Percentiles rank a stretch among this genome's conserved stretches.
Evolutionary conservation across 345 rosid genomes (phyloP).

Genomic region (Bruguiera gymnorhiza): DNA sequence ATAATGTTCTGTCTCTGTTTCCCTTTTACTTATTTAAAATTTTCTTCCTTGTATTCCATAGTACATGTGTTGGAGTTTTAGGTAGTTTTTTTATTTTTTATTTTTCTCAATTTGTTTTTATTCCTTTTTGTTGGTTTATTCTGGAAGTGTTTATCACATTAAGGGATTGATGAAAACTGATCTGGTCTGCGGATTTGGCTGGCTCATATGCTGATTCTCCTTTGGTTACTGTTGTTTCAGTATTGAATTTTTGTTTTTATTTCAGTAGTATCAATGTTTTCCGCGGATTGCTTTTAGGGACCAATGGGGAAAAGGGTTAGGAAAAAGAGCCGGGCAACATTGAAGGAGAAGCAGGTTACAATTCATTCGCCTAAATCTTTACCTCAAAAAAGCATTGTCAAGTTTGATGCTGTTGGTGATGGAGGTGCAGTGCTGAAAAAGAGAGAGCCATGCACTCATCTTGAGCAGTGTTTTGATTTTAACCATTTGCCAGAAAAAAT

Average conservation of each 20-base stretch:
- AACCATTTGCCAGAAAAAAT: conserved; percentile 57
- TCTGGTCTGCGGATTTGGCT: background rate
- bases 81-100: background rate
- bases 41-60: background rate
- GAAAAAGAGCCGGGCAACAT: conserved; percentile 61
- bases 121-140: background rate
- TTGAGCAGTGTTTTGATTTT: conserved; percentile 56
- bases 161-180: background rate
- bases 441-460: conserved; percentile 57
- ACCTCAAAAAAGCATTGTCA: conserved; percentile 33
- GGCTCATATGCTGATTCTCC: background rate
- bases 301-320: conserved; percentile 85
- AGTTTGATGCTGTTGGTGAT: conserved; percentile 29
- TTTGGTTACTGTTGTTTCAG: conserved; percentile 5
- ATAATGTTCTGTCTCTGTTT: background rate
- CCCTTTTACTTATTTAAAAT: background rate
- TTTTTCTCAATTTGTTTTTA: background rate
- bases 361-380: conserved; percentile 34
- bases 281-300: conserved; percentile 32
- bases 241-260: conserved; percentile 6
- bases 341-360: conserved; percentile 46
- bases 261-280: conserved; percentile 14
- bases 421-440: conserved; percentile 36
- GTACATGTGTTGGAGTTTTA: background rate
- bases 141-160: background rate